phyloP scores from a whole-genome alignment of 1,284 basidiomycete species.

The Ustilago lituana region DNA sequence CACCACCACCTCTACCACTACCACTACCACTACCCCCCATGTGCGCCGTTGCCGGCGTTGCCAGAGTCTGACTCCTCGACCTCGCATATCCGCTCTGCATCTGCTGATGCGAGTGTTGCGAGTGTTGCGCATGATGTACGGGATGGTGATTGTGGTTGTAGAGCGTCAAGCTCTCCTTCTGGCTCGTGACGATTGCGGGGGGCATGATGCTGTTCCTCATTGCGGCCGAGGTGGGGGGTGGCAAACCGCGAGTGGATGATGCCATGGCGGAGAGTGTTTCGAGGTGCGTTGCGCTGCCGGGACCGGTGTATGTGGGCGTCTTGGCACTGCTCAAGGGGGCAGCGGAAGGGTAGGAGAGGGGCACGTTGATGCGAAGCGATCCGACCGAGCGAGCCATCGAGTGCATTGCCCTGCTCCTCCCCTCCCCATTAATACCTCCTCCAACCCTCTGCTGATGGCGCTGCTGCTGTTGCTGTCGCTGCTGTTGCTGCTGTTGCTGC shows the following conservation, averaged over 20 bases:
- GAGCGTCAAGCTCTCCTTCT: constrained; percentile 27
- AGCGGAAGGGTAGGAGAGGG: not conserved
- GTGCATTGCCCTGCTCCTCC: not conserved
- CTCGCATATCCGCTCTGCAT: too few relatives aligned
- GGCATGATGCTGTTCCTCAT: not conserved
- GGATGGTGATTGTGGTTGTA: not conserved
- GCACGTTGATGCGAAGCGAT: constrained; percentile 22
- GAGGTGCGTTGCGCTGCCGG: constrained; percentile 14
- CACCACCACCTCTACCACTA: too few relatives aligned
- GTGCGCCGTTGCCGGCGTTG: not conserved
- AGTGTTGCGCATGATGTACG: too few relatives aligned
- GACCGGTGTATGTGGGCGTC: constrained; percentile 19
- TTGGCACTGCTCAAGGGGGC: not conserved
- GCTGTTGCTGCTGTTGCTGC: too few relatives aligned
- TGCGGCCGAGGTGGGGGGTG: not conserved
- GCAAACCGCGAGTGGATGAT: not conserved
- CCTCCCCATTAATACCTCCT: not conserved
- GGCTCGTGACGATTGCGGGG: constrained; percentile 20
- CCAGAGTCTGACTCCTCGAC: constrained; percentile 2
- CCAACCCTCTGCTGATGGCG: too few relatives aligned
- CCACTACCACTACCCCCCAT: too few relatives aligned
- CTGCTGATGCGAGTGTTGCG: not conserved
- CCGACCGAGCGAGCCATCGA: not conserved
- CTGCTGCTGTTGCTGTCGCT: too few relatives aligned
- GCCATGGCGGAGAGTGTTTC: constrained; percentile 14